Evolutionary conservation across 768 basidiomycete species (phyloP).

Genomic region (Leccinum arenicola): DNA sequence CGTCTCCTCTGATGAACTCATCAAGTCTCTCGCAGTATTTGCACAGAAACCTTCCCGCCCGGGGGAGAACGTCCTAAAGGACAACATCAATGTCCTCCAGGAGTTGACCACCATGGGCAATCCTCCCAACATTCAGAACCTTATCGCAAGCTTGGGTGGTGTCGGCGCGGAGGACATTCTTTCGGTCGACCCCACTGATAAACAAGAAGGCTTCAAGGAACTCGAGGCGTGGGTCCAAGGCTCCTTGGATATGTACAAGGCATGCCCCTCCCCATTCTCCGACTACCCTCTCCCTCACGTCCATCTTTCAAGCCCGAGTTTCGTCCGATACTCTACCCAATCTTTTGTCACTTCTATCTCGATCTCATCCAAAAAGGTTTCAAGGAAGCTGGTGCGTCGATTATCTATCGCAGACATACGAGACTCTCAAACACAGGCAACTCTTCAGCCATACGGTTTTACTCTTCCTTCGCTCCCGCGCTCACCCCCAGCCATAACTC

Average conservation of each 20-base stretch:
- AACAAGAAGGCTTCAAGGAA: conserved; percentile 82
- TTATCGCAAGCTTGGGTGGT: conserved; percentile 74
- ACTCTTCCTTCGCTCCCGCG: conserved; percentile 63
- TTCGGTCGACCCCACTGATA: conserved; percentile 78
- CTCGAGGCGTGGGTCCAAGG: conserved; percentile 89
- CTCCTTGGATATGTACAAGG: conserved; percentile 88
- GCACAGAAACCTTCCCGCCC: conserved; percentile 65
- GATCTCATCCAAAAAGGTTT: conserved; percentile 90
- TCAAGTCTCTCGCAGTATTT: conserved; percentile 60
- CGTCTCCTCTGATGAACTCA: conserved; percentile 49
- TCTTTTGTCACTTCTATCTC: conserved; percentile 96
- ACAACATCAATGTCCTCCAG: conserved; percentile 60
- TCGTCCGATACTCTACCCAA: conserved; percentile 88
- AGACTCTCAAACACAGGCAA: conserved; percentile 9
- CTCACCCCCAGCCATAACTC: conserved; percentile 63
- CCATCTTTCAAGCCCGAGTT: conserved; percentile 73
- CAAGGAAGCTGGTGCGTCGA: conserved; percentile 76
- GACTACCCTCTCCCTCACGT: conserved; percentile 9
- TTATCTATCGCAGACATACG: not conserved
- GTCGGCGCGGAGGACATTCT: conserved; percentile 82
- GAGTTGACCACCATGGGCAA: conserved; percentile 69
- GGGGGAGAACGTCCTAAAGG: conserved; percentile 70
- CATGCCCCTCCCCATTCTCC: conserved; percentile 38
- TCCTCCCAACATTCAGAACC: conserved; percentile 67
- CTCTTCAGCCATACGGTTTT: conserved; percentile 68